phyloP scores from a whole-genome alignment of 78 protist species.

The Dictyostelium brefeldianum region DNA sequence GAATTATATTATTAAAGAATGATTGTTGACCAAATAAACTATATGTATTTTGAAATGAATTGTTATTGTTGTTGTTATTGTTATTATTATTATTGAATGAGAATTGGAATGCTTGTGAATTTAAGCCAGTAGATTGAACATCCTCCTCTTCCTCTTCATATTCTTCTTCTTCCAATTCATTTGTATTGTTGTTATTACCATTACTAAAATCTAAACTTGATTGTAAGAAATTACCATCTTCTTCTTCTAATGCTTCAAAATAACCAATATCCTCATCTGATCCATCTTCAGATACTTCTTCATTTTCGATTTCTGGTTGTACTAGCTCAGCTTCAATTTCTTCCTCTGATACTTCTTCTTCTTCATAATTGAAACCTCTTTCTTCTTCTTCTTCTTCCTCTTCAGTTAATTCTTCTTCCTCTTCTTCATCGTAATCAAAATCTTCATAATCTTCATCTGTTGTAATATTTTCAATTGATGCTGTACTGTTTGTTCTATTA shows the following conservation, averaged over 20 bases:
- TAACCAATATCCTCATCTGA: neutral
- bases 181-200: neutral
- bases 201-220: neutral
- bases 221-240: neutral
- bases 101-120: slow-evolving; percentile 1
- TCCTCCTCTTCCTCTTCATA: slow-evolving; percentile 24
- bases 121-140: neutral
- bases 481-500: slow-evolving; percentile 4
- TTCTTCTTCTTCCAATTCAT: neutral
- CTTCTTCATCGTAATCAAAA: neutral
- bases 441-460: slow-evolving; percentile 27
- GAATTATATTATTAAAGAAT: slow-evolving; percentile 69
- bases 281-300: neutral
- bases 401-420: neutral
- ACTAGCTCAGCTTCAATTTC: neutral
- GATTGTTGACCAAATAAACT: slow-evolving; percentile 68
- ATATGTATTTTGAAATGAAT: slow-evolving; percentile 39
- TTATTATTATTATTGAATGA: neutral
- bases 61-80: neutral
- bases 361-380: neutral
- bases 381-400: neutral
- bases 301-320: neutral
- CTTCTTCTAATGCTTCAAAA: slow-evolving; percentile 2
- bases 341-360: slow-evolving; percentile 30
- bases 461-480: slow-evolving; percentile 6